phyloP scores from a whole-genome alignment of 345 rosid genomes.

The Citrus cavaleriei region DNA sequence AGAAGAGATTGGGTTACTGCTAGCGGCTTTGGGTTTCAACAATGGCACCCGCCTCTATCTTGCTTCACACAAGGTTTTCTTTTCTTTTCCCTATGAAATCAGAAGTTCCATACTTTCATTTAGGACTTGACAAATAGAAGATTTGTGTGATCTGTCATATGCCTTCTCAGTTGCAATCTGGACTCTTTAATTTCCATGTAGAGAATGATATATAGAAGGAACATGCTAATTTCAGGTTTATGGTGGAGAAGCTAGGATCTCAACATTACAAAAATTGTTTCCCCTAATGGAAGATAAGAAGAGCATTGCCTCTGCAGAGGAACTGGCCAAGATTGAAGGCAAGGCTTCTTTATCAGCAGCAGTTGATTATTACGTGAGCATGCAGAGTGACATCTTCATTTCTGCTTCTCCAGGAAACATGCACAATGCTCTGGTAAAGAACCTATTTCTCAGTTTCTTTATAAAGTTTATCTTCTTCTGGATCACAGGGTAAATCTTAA shows the following conservation, averaged over 20 bases:
- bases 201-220: background rate
- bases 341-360: slow-evolving; percentile 90
- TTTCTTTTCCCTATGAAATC: background rate
- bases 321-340: slow-evolving; percentile 57
- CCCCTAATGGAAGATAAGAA: slow-evolving; percentile 87
- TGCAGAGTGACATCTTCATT: slow-evolving; percentile 89
- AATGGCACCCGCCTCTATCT: slow-evolving; percentile 83
- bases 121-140: background rate
- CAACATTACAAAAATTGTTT: slow-evolving; percentile 61
- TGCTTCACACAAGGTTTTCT: slow-evolving; percentile 82
- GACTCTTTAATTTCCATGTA: background rate
- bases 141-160: background rate
- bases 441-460: background rate
- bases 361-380: slow-evolving; percentile 87
- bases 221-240: slow-evolving; percentile 50
- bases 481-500: background rate
- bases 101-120: background rate
- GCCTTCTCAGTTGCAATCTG: background rate
- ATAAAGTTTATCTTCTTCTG: background rate
- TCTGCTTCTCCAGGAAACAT: slow-evolving; percentile 98
- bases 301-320: slow-evolving; percentile 70
- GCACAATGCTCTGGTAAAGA: slow-evolving; percentile 88
- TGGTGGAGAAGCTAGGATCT: slow-evolving; percentile 89
- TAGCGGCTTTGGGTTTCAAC: slow-evolving; percentile 85
- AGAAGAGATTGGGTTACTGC: slow-evolving; percentile 86